phyloP scores from a whole-genome alignment of 139 green algal species.

The Yamagishiella unicocca region DNA sequence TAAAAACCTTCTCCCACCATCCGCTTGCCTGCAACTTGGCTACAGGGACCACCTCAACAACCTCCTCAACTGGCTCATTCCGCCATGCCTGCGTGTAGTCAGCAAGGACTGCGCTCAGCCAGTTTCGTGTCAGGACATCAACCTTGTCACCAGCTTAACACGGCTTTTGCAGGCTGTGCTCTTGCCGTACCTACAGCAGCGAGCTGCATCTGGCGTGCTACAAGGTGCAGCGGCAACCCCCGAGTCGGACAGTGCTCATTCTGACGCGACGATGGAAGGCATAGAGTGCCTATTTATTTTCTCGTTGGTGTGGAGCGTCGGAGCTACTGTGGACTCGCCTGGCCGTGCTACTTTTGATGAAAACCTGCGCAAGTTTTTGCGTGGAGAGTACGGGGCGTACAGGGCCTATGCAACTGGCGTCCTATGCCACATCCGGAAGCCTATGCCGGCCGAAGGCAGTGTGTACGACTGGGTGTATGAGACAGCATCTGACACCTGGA shows the following conservation, averaged over 20 bases:
- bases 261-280: not conserved
- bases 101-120: slow-evolving; percentile 47
- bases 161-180: slow-evolving; percentile 57
- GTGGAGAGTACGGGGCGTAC: slow-evolving; percentile 53
- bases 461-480: slow-evolving; percentile 77
- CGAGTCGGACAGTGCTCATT: not conserved
- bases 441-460: slow-evolving; percentile 43
- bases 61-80: slow-evolving; percentile 75
- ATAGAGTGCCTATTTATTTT: slow-evolving; percentile 72
- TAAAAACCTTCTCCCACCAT: too few species aligned
- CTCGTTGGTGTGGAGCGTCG: slow-evolving; percentile 72
- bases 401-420: slow-evolving; percentile 3
- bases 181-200: slow-evolving; percentile 39
- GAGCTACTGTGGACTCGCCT: slow-evolving; percentile 61
- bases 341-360: slow-evolving; percentile 50
- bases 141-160: slow-evolving; percentile 60
- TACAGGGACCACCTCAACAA: slow-evolving; percentile 54
- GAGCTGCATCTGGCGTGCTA: not conserved
- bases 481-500: slow-evolving; percentile 54
- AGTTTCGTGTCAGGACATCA: slow-evolving; percentile 60
- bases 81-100: slow-evolving; percentile 70
- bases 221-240: not conserved
- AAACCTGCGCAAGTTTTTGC: slow-evolving; percentile 38
- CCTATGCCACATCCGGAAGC: slow-evolving; percentile 7
- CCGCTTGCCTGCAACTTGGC: too few species aligned